Evolutionary conservation across 2,329 filamentous ascomycete species (phyloP).

Genomic region (Colletotrichum sp.): DNA sequence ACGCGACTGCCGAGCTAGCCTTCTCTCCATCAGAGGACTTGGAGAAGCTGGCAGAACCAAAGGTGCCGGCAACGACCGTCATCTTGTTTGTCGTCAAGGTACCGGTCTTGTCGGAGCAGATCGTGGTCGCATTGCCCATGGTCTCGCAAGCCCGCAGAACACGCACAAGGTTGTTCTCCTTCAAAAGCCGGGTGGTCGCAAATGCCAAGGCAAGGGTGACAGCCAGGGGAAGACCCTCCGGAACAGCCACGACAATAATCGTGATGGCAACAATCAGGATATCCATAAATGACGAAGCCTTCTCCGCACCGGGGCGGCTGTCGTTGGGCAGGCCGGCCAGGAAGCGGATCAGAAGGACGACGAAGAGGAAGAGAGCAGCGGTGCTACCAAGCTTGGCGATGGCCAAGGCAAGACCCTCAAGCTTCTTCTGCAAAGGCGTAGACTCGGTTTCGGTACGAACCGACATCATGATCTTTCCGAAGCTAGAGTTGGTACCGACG

Average conservation of each 20-base stretch:
- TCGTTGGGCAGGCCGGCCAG: constrained; percentile 65
- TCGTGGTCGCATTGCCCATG: constrained; percentile 75
- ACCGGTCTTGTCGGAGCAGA: constrained; percentile 79
- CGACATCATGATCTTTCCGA: constrained; percentile 62
- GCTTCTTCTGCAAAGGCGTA: constrained; percentile 61
- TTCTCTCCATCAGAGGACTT: constrained; percentile 30
- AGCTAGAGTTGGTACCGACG: constrained; percentile 59
- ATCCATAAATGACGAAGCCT: constrained; percentile 62
- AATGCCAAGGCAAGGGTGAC: constrained; percentile 73
- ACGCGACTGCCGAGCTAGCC: constrained; percentile 23
- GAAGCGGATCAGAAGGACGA: constrained; percentile 81
- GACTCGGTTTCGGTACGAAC: constrained; percentile 55
- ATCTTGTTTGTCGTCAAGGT: constrained; percentile 73
- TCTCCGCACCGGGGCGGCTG: constrained; percentile 53
- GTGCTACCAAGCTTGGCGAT: constrained; percentile 60
- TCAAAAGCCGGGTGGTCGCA: constrained; percentile 72
- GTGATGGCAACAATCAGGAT: constrained; percentile 72
- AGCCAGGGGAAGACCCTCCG: constrained; percentile 69
- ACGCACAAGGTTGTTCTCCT: constrained; percentile 73
- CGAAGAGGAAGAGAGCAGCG: constrained; percentile 75
- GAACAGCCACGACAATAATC: constrained; percentile 70
- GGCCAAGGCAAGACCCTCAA: constrained; percentile 47
- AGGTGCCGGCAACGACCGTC: constrained; percentile 74
- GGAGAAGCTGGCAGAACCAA: constrained; percentile 52
- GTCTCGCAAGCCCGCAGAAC: constrained; percentile 73